Conservation (phyloP, 1,284 basidiomycete genomes). For the Exsudoporus floridanus region DNA sequence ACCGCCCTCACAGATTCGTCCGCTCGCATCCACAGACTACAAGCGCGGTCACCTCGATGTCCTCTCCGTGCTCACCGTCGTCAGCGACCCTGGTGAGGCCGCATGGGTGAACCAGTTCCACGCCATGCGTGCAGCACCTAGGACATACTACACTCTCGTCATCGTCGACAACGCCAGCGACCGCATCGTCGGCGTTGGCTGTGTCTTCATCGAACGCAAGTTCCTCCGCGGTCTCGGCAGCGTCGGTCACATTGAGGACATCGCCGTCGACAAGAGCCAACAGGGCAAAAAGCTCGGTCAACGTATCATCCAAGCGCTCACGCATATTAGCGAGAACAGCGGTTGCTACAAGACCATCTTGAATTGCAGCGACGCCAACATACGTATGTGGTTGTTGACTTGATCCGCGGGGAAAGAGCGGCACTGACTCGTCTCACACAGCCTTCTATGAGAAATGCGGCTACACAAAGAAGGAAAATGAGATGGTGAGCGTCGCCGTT, state of each 20-base stretch:
- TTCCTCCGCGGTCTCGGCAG: constrained; percentile 80
- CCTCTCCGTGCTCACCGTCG: constrained; percentile 76
- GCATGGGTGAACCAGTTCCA: constrained; percentile 73
- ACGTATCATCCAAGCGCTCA: constrained; percentile 83
- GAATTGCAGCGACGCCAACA: constrained; percentile 90
- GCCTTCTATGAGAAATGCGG: constrained; percentile 98
- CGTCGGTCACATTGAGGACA: constrained; percentile 97
- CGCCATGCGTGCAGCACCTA: constrained; percentile 49
- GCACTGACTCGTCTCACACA: constrained; percentile 36
- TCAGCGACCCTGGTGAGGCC: constrained; percentile 72
- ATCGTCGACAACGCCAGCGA: constrained; percentile 77
- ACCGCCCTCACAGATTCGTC: constrained; percentile 66
- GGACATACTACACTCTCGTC: constrained; percentile 84
- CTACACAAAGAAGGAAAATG: constrained; percentile 82
- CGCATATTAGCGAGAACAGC: constrained; percentile 69
- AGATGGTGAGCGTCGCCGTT: constrained; percentile 62
- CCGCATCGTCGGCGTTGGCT: constrained; percentile 82
- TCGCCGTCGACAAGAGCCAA: constrained; percentile 83
- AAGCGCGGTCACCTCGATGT: constrained; percentile 80
- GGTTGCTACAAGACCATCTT: constrained; percentile 96
- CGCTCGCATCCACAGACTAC: constrained; percentile 85
- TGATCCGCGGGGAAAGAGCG: constrained; percentile 10
- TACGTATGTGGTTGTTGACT: constrained; percentile 61
- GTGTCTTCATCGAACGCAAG: constrained; percentile 89
- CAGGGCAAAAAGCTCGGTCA: constrained; percentile 92